phyloP scores from a whole-genome alignment of 805 yeast species.

The Saturnispora dispora region DNA sequence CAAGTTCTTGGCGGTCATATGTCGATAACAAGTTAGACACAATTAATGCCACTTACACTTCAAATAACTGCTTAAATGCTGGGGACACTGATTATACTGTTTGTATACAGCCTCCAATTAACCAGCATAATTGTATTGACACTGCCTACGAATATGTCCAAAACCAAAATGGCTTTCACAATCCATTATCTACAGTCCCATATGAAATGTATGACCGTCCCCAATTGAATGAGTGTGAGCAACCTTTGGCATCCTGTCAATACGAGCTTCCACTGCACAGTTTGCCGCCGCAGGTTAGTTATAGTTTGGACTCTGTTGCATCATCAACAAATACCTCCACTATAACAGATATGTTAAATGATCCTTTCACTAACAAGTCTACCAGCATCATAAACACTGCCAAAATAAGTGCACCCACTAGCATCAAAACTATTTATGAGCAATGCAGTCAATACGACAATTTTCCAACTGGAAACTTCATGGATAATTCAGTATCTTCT shows the following conservation, averaged over 20 bases:
- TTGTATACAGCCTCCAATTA: background rate
- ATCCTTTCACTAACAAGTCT: background rate
- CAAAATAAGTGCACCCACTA: background rate
- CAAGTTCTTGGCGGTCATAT: background rate
- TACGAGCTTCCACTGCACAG: background rate
- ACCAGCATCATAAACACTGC: background rate
- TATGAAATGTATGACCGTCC: background rate
- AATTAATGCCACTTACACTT: background rate
- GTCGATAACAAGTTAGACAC: background rate
- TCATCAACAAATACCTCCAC: background rate
- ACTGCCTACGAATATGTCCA: background rate
- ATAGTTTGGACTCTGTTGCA: background rate
- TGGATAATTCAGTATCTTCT: no score
- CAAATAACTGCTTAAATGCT: background rate
- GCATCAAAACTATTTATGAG: background rate
- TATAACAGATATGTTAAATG: background rate
- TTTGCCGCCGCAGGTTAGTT: background rate
- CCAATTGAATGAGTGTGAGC: background rate
- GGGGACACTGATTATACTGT: background rate
- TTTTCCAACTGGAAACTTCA: background rate
- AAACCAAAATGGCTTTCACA: background rate
- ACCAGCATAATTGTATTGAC: background rate
- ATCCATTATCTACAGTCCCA: background rate
- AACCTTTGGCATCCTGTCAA: background rate
- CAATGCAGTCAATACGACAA: background rate